Conservation (phyloP, 2,329 filamentous ascomycete species). For the Grosmannia clavigera region DNA sequence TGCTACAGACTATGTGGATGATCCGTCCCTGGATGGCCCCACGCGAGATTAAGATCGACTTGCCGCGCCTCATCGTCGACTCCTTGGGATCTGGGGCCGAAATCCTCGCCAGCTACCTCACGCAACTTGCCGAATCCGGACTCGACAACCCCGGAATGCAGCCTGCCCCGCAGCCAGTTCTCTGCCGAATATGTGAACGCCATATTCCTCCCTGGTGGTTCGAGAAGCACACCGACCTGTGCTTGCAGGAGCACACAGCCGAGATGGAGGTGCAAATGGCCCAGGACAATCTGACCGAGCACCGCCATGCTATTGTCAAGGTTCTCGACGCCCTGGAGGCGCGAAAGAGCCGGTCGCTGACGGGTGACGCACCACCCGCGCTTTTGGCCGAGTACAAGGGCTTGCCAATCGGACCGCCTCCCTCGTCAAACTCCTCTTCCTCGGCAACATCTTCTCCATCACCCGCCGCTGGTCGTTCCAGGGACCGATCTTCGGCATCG, state of each 20-base stretch:
- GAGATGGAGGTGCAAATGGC: constrained; percentile 97
- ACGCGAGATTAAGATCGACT: constrained; percentile 89
- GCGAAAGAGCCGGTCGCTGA: constrained; percentile 51
- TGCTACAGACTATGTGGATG: constrained; percentile 93
- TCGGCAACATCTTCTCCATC: constrained; percentile 46
- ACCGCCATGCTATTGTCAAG: constrained; percentile 87
- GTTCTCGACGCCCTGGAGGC: constrained; percentile 87
- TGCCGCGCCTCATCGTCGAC: constrained; percentile 80
- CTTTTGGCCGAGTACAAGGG: constrained; percentile 76
- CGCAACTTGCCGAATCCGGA: constrained; percentile 72
- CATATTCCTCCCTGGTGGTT: constrained; percentile 99
- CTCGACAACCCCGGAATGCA: constrained; percentile 63
- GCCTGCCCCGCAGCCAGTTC: constrained; percentile 68
- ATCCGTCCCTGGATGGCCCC: constrained; percentile 80
- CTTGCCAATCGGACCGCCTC: constrained; percentile 65
- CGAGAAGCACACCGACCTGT: constrained; percentile 95
- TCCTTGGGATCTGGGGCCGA: constrained; percentile 90
- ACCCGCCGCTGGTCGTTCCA: constrained; percentile 59
- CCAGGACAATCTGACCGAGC: constrained; percentile 83
- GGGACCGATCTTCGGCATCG: constrained; percentile 55
- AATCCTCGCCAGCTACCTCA: constrained; percentile 87
- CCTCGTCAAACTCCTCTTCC: constrained; percentile 41
- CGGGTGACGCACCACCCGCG: constrained; percentile 36
- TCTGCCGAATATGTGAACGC: constrained; percentile 94
- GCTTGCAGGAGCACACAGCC: constrained; percentile 86